phyloP scores from a whole-genome alignment of 305 asterid species.

The Solanum hybrid region DNA sequence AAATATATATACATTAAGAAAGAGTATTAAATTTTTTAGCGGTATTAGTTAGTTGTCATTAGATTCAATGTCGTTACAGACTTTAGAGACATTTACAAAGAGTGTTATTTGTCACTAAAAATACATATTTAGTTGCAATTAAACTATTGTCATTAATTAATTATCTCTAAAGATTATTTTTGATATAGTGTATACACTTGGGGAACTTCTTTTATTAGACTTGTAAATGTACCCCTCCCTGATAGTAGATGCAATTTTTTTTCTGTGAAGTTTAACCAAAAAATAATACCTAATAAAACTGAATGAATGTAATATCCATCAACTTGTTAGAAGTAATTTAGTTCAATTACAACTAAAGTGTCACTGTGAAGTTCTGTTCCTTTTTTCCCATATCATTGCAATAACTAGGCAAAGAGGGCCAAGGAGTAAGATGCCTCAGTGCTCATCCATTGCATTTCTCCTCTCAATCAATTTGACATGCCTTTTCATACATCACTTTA shows the following conservation, averaged over 20 bases:
- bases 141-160: no score
- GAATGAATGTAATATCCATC: neutral
- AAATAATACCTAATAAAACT: neutral
- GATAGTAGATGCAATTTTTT: no score
- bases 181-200: no score
- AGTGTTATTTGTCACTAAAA: neutral
- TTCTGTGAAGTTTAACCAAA: neutral
- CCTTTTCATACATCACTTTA: slow-evolving; percentile 17
- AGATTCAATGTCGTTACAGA: neutral
- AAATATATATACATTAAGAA: no score
- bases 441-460: slow-evolving; percentile 30
- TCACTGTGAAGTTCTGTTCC: neutral
- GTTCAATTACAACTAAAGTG: neutral
- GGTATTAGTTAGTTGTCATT: neutral
- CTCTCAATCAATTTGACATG: slow-evolving; percentile 23
- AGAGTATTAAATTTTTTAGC: no score
- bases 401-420: neutral
- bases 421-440: slow-evolving; percentile 22
- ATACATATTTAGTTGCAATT: neutral
- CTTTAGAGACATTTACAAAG: neutral
- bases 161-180: no score
- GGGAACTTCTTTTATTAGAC: neutral
- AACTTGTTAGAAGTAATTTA: neutral
- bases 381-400: neutral
- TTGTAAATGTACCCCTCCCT: no score